Evolutionary conservation across 768 basidiomycete species (phyloP).

Genomic region (Leccinellum albellum): DNA sequence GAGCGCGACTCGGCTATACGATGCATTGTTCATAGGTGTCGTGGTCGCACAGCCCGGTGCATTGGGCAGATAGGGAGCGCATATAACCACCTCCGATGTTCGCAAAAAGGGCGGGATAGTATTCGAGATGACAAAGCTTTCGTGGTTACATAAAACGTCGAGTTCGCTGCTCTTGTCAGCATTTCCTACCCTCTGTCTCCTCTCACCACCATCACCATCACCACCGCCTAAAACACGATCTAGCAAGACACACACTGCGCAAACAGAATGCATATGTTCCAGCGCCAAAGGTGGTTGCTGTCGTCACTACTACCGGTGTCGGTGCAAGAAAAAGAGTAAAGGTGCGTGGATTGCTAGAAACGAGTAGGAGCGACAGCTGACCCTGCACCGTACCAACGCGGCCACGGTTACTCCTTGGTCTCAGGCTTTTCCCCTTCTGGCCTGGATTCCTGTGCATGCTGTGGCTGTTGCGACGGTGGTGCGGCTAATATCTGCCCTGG

Average conservation of each 20-base stretch:
- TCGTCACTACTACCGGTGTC: conserved; percentile 14
- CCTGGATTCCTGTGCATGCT: conserved; percentile 18
- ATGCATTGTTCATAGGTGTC: background rate
- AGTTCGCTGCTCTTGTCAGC: conserved; percentile 31
- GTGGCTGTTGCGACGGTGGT: conserved; percentile 19
- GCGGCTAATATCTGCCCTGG: conserved; percentile 27
- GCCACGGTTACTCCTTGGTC: conserved; percentile 21
- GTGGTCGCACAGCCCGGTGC: background rate
- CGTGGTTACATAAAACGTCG: conserved; percentile 35
- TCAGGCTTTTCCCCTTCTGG: conserved; percentile 29
- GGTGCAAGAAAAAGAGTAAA: conserved; percentile 1
- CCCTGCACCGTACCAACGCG: background rate
- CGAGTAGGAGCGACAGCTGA: background rate
- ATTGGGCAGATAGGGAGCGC: background rate
- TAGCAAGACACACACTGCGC: background rate
- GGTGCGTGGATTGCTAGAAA: conserved; percentile 16
- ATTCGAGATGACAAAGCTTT: conserved; percentile 32
- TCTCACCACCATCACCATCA: conserved; percentile 29
- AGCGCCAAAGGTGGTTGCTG: background rate
- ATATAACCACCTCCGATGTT: background rate
- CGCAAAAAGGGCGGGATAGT: background rate
- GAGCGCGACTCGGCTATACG: conserved; percentile 4
- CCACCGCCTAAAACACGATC: background rate
- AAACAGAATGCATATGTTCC: background rate
- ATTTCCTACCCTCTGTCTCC: conserved; percentile 31